Evolutionary conservation across 345 rosid species (phyloP), one percentile per base, ranked within the genome.

Genomic region (Acer negundo): DNA sequence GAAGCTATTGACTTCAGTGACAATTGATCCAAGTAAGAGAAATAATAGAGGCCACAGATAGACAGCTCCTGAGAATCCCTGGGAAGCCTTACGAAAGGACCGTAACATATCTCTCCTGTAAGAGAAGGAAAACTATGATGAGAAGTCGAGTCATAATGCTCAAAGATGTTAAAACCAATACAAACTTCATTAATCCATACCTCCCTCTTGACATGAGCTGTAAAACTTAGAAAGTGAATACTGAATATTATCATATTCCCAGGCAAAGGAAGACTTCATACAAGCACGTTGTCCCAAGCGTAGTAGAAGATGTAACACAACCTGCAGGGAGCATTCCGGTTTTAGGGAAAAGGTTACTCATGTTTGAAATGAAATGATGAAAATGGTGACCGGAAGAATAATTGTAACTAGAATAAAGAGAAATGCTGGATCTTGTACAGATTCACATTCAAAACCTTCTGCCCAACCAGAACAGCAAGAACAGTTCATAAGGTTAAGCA

Each of bases 41-140:
- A 96, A 78, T 91, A 90, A 82, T 82, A 87, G 44, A 96, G 92
- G 85, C 92, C 82, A 77, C 83, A 85, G 58, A 90, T 63, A 40
- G 97, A 77, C 69, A 92, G 82, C 70, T 91, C 94, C 84, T 96
- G 98, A 75, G 82, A 78, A 81, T 87, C 90, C 79, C 78, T 46
- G n/a, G 91, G 85, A 79, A 96, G 97, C 64, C 79, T 86, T 63
- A 88, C 38, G 84, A 96, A 94, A 77, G 93, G 93, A 70, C 99
- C 99, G 82, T 84, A 84, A 62, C 62, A 28, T 68, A 81, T 76
- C 31, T 81, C 80, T 81, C 93, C 98, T 90, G 88, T 71, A 75
- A 47, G 64, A 72, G 26, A 77, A n/a, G 49, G 71, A 73, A 79
- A 20, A 42, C 24, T 24, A 65, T 20, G 56, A 71, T 44, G 40